Evolutionary conservation across 2,329 filamentous ascomycete genomes (phyloP).

Genomic region (Colletotrichum ledebouriae): DNA sequence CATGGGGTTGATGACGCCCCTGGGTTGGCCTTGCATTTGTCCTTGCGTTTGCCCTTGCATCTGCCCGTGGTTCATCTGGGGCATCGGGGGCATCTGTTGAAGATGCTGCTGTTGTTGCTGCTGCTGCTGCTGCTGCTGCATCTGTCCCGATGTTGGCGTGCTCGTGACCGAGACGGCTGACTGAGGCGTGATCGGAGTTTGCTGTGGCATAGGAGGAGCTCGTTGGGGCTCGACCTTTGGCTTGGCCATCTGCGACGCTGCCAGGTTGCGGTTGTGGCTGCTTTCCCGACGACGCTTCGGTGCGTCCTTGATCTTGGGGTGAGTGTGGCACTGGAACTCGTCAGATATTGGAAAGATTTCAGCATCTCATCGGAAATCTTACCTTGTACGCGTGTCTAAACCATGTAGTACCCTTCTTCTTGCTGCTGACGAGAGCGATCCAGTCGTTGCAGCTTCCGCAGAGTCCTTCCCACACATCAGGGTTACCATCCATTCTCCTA

Average conservation of each 20-base stretch:
- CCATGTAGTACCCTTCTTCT: constrained; percentile 94
- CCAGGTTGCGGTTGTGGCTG: constrained; percentile 62
- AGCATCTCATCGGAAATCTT: constrained; percentile 45
- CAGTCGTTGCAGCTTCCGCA: constrained; percentile 85
- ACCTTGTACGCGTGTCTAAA: constrained; percentile 92
- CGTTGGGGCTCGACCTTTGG: constrained; percentile 60
- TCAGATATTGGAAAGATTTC: constrained; percentile 32
- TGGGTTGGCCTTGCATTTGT: constrained; percentile 26
- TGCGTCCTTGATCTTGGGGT: constrained; percentile 78
- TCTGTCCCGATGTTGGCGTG: constrained; percentile 55
- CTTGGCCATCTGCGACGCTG: constrained; percentile 60
- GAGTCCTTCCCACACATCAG: constrained; percentile 84
- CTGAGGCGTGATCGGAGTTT: constrained; percentile 58
- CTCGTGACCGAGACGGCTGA: constrained; percentile 51
- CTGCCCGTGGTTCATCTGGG: constrained; percentile 40
- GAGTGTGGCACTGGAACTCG: constrained; percentile 72
- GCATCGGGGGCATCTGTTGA: constrained; percentile 45
- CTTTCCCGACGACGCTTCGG: constrained; percentile 77
- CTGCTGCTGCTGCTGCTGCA: constrained; percentile 48
- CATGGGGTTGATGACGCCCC: constrained; percentile 36
- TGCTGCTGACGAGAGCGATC: constrained; percentile 85
- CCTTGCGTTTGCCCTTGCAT: constrained; percentile 24
- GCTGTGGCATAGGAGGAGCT: constrained; percentile 45
- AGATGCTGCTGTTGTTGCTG: constrained; percentile 46
- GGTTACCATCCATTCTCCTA: constrained; percentile 82